Evolutionary conservation across 2,329 filamentous ascomycete genomes (phyloP).

Genomic region (Trichoderma oligosporum): DNA sequence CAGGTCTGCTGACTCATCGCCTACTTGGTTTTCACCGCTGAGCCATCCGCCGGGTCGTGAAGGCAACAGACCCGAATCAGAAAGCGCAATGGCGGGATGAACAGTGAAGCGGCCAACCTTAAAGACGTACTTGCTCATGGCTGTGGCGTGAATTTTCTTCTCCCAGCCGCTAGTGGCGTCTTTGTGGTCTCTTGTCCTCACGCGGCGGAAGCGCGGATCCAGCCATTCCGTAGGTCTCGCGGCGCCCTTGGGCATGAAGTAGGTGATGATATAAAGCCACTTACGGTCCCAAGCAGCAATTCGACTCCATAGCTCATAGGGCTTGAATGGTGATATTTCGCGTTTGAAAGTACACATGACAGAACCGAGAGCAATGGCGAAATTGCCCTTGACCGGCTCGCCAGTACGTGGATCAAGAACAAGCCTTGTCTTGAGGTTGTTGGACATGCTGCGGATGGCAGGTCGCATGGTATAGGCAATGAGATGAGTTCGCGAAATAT

Average conservation of each 20-base stretch:
- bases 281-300: slow-evolving; percentile 74
- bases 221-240: slow-evolving; percentile 55
- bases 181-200: slow-evolving; percentile 37
- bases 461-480: slow-evolving; percentile 64
- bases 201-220: slow-evolving; percentile 42
- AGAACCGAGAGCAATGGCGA: slow-evolving; percentile 66
- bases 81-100: slow-evolving; percentile 71
- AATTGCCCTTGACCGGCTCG: slow-evolving; percentile 47
- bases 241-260: slow-evolving; percentile 63
- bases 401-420: slow-evolving; percentile 48
- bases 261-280: slow-evolving; percentile 73
- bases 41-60: slow-evolving; percentile 64
- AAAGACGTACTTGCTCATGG: slow-evolving; percentile 76
- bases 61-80: slow-evolving; percentile 70
- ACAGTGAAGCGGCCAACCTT: slow-evolving; percentile 81
- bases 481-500: slow-evolving; percentile 76
- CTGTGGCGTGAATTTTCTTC: slow-evolving; percentile 66
- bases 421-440: slow-evolving; percentile 48
- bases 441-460: slow-evolving; percentile 50
- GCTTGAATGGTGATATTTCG: slow-evolving; percentile 66
- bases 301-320: slow-evolving; percentile 70
- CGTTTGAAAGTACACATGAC: slow-evolving; percentile 70
- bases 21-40: slow-evolving; percentile 42
- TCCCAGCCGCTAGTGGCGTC: slow-evolving; percentile 46
- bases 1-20: slow-evolving; percentile 38